Evolutionary conservation across 768 basidiomycete genomes (phyloP), one percentile per base, ranked within the genome.

Genomic region (Lentinula edodes): DNA sequence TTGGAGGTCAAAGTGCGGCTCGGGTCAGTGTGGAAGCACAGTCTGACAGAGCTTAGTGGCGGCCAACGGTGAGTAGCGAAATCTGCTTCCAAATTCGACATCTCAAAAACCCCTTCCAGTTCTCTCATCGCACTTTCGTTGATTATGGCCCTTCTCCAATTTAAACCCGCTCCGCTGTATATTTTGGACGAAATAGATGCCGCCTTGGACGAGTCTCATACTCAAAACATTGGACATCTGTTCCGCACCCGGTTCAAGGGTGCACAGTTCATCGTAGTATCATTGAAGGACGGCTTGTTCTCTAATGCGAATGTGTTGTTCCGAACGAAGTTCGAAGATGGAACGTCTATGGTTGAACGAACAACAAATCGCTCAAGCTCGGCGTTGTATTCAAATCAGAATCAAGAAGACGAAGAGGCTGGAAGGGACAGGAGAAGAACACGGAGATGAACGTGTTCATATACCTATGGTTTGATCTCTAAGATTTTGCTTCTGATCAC

Each of bases 121-220:
- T 99, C 97, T 0, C 83, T 99, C 65, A 98, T 99, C 69, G 97
- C 97, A 0, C 83, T 99, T 0, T 98, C 96, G 12, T 82, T 99
- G 42, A 98, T 98, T 78, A 96, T 99, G 95, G 91, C 97, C 0
- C 84, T 99, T 16, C 86, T 98, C n/a, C 95, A 98, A 72, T 98
- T 98, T 83, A 98, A 98, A 70, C 95, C 96, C 7, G 95, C 96
- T 15, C 96, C 95, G 2, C 95, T 98, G 93, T 98, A 98, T 74
- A 99, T 99, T 70, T 84, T 99, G 8, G 97, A 99, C 75, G 97
- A 99, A 75, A 96, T 99, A 64, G 97, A 98, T 73, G 95, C 97
- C 0, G 96, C 96, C 7, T 83, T 98, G 32, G 97, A 99, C 74
- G 78, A 98, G 12, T 95, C 93, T 34, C 94, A 96, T 67, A 96